These are phyloP conservation scores for Cymodocea nodosa DNA, from an alignment of 116 monocot genomes.

Conservation along the genomic window DNA sequence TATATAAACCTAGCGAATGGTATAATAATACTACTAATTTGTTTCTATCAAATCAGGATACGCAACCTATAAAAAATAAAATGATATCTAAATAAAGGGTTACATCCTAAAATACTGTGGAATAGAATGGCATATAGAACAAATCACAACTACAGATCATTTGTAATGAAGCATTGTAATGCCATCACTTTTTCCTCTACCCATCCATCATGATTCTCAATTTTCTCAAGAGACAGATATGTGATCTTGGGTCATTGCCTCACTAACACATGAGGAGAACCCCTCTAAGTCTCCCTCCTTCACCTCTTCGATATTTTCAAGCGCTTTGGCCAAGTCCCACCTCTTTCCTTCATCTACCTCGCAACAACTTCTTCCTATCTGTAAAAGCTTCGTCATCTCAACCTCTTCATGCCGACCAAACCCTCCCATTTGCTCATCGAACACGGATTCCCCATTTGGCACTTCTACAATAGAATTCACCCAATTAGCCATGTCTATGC, in stretches of 20 bases:
- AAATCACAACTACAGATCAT: background rate
- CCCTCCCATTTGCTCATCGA: conserved; percentile 33
- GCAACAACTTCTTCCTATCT: conserved; percentile 47
- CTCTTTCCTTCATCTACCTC: conserved; percentile 40
- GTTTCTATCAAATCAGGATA: background rate
- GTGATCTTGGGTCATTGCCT: background rate
- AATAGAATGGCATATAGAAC: background rate
- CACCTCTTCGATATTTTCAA: conserved; percentile 49
- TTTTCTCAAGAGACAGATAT: background rate
- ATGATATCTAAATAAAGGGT: background rate
- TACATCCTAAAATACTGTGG: background rate
- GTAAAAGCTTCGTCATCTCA: conserved; percentile 36
- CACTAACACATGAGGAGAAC: conserved; percentile 4
- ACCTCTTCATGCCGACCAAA: conserved; percentile 2
- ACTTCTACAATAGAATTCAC: conserved; percentile 26
- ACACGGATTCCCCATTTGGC: conserved; percentile 11
- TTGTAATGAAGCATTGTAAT: background rate
- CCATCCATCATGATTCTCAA: background rate
- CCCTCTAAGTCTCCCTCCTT: conserved; percentile 13
- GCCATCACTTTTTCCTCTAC: background rate
- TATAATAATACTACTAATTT: no score
- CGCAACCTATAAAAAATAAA: background rate
- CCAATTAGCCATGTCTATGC: conserved; percentile 27
- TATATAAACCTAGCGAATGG: no score
- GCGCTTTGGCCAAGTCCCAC: conserved; percentile 32